A percentile compares a stretch with the other conserved stretches of the same genome.
Conservation (phyloP, 768 basidiomycete genomes). For the Boletus rubroflammeus region DNA sequence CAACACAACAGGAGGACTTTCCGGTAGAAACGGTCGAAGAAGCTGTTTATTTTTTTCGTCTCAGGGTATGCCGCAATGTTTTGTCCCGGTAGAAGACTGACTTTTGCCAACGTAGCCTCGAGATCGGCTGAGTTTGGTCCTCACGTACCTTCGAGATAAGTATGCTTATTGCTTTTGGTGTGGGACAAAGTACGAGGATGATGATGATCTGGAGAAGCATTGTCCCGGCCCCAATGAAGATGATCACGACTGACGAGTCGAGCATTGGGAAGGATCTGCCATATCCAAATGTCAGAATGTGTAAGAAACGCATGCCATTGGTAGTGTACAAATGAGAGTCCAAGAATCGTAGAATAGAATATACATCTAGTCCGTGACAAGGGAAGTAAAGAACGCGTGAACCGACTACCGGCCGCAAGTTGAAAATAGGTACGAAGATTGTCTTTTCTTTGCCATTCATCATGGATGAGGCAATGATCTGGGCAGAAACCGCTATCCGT, state of each 20-base stretch:
- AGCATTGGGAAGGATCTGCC: not conserved
- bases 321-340: conserved; percentile 32
- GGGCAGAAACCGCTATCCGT: conserved; percentile 1
- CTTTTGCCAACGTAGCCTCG: conserved; percentile 48
- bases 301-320: conserved; percentile 22
- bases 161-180: conserved; percentile 89
- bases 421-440: not conserved
- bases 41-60: conserved; percentile 59
- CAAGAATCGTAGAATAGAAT: conserved; percentile 16
- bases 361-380: conserved; percentile 19
- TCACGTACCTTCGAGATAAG: conserved; percentile 68
- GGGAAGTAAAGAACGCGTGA: conserved; percentile 16
- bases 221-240: conserved; percentile 81
- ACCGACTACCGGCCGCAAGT: not conserved
- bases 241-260: conserved; percentile 65
- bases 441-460: not conserved
- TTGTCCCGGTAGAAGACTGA: conserved; percentile 11
- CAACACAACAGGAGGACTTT: conserved; percentile 36
- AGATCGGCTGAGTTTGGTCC: conserved; percentile 62
- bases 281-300: not conserved
- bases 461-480: not conserved
- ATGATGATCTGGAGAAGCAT: conserved; percentile 53
- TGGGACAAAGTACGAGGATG: conserved; percentile 65
- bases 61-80: conserved; percentile 45
- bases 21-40: conserved; percentile 61